phyloP scores from a whole-genome alignment of 345 rosid genomes.

The Eucalyptus sp. region DNA sequence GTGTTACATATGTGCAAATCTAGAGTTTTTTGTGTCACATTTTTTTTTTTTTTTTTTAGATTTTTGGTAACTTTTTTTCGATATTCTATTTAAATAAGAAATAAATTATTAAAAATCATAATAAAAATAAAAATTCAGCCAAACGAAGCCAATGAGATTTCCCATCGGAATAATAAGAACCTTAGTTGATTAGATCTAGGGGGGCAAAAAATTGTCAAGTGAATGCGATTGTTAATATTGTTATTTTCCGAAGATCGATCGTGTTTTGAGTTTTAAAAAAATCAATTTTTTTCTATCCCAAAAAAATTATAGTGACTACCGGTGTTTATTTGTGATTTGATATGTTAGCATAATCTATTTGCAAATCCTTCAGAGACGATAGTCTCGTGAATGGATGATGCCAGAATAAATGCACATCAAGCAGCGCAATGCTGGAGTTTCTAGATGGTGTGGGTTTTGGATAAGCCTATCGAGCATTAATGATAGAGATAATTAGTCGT shows the following conservation, averaged over 20 bases:
- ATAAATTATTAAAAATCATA: no score
- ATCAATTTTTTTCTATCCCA: background rate
- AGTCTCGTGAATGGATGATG: background rate
- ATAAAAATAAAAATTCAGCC: background rate
- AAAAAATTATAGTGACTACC: background rate
- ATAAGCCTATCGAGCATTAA: background rate
- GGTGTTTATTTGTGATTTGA: background rate
- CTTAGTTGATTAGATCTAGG: background rate
- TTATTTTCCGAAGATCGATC: background rate
- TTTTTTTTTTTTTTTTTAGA: no score
- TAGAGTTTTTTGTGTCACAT: no score
- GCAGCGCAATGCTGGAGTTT: background rate
- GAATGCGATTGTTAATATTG: background rate
- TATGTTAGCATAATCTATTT: background rate
- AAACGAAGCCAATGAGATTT: background rate
- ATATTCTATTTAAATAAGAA: no score
- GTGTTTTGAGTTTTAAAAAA: background rate
- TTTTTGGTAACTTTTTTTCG: no score
- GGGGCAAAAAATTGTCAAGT: background rate
- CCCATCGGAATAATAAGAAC: background rate
- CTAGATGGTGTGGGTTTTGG: background rate
- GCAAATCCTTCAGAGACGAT: background rate
- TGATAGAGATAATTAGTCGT: background rate
- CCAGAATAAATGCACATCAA: background rate
- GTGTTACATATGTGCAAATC: no score